Conservation (phyloP, 2,329 filamentous ascomycete genomes). For the Sodiomyces alkalinus region DNA sequence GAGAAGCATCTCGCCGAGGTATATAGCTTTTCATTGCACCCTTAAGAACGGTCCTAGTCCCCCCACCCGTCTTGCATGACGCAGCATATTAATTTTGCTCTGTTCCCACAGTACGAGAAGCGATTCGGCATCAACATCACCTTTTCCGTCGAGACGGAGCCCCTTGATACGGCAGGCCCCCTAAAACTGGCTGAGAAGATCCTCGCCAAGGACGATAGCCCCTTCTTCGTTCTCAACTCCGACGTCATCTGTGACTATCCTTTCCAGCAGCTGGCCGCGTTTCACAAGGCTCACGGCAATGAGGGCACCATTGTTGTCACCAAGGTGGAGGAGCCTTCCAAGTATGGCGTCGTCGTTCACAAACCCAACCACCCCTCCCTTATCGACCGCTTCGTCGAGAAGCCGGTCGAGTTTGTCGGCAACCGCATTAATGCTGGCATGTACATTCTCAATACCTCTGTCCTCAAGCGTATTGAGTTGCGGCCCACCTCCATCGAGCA, state of each 20-base stretch:
- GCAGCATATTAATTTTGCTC: too few relatives aligned
- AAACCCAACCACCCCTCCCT: slow-evolving; percentile 79
- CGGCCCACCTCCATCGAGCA: slow-evolving; percentile 96
- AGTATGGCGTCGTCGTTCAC: slow-evolving; percentile 97
- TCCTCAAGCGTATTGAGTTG: slow-evolving; percentile 84
- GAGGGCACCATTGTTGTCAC: slow-evolving; percentile 97
- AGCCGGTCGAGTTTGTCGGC: slow-evolving; percentile 95
- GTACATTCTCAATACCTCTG: slow-evolving; percentile 90
- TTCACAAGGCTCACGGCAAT: slow-evolving; percentile 85
- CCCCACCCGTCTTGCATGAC: too few relatives aligned
- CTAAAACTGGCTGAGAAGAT: slow-evolving; percentile 90
- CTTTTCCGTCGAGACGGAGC: slow-evolving; percentile 93
- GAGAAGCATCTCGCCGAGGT: slow-evolving; percentile 84
- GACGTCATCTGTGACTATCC: slow-evolving; percentile 98
- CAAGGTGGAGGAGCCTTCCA: slow-evolving; percentile 97
- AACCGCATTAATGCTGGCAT: slow-evolving; percentile 98
- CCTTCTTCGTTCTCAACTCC: slow-evolving; percentile 97
- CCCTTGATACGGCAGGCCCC: slow-evolving; percentile 85
- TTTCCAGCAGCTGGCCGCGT: slow-evolving; percentile 75
- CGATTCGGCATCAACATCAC: slow-evolving; percentile 90
- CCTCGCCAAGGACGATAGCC: slow-evolving; percentile 80
- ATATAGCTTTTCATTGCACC: too few relatives aligned
- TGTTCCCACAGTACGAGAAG: slow-evolving; percentile 78
- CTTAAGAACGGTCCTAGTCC: slow-evolving; percentile 2
- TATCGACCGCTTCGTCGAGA: slow-evolving; percentile 98